Evolutionary conservation across 805 yeast genomes (phyloP), one percentile per base, ranked within the genome.

Genomic region (Candida piceae): DNA sequence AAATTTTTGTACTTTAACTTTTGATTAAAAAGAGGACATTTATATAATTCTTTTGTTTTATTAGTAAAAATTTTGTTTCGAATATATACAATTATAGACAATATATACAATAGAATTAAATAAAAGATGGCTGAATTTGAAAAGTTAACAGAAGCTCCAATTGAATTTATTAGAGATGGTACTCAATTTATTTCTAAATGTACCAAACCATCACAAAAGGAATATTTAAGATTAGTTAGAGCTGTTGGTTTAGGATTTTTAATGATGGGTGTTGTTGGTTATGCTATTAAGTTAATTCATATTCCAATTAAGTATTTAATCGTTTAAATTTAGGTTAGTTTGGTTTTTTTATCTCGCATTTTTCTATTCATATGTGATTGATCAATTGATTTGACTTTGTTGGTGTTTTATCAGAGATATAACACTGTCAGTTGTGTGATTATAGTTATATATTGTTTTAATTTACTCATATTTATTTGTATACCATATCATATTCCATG

Each of bases 211-310:
- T 80, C 80, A 61, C 68, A 74, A 59, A 85, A 83, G 75, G 98
- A 90, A 67, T 90, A 85, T 72, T 53, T 80, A 41, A 82, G 83
- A 64, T 84, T 90, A 58, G 76, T 93, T 47, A 84, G 93, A 66
- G 97, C 97, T 36, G 97, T 90, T 36, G 97, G 97, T 55, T 74
- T 89, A 46, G 98, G 98, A 50, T 90, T 90, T 67, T 70, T 90
- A 53, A 90, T 90, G 78, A 93, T 90, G 89, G 98, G 98, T 58
- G 83, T 86, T 55, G 94, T 93, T 57, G 98, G 98, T 40, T 90
- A 88, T 68, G 84, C 81, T 57, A 93, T 93, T 67, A 90, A 90
- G 69, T 77, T 90, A 60, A 69, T 89, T 54, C 97, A 89, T 68
- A 89, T 89, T 57, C 97, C 97, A 60, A 87, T 89, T 70, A 84